phyloP scores from a whole-genome alignment of 2,329 filamentous ascomycete species.

The Claviceps spartinae region DNA sequence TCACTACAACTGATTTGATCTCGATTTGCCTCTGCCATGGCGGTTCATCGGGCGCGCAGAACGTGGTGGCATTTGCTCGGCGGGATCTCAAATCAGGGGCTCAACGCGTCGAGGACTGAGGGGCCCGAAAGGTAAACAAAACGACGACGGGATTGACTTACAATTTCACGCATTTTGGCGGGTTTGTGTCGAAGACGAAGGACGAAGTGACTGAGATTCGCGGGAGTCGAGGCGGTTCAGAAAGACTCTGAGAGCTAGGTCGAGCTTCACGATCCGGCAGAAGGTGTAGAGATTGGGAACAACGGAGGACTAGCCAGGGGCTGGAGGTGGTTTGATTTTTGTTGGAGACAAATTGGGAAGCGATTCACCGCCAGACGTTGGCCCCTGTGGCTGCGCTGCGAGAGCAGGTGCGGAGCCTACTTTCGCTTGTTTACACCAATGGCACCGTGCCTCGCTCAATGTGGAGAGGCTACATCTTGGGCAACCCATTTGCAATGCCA shows the following conservation, averaged over 20 bases:
- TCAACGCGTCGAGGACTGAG: slow-evolving; percentile 24
- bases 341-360: slow-evolving; percentile 11
- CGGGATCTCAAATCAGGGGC: slow-evolving; percentile 26
- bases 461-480: slow-evolving; percentile 13
- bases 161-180: slow-evolving; percentile 55
- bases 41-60: not conserved
- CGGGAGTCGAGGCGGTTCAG: slow-evolving; percentile 6
- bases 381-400: slow-evolving; percentile 7
- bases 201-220: slow-evolving; percentile 9
- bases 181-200: slow-evolving; percentile 10
- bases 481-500: not conserved
- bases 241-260: slow-evolving; percentile 19
- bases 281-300: slow-evolving; percentile 13
- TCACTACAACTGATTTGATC: slow-evolving; percentile 25
- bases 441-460: slow-evolving; percentile 14
- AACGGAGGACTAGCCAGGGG: slow-evolving; percentile 11
- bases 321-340: slow-evolving; percentile 15
- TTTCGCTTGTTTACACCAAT: slow-evolving; percentile 22
- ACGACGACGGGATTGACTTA: slow-evolving; percentile 29
- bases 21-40: not conserved
- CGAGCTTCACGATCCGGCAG: slow-evolving; percentile 20
- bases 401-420: slow-evolving; percentile 14
- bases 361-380: slow-evolving; percentile 15
- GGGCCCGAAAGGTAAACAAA: slow-evolving; percentile 5
- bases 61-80: slow-evolving; percentile 9